These are phyloP conservation scores for Gnaphalium uliginosum DNA, from an alignment of 129 eudicot genomes.

Conservation along the genomic window DNA sequence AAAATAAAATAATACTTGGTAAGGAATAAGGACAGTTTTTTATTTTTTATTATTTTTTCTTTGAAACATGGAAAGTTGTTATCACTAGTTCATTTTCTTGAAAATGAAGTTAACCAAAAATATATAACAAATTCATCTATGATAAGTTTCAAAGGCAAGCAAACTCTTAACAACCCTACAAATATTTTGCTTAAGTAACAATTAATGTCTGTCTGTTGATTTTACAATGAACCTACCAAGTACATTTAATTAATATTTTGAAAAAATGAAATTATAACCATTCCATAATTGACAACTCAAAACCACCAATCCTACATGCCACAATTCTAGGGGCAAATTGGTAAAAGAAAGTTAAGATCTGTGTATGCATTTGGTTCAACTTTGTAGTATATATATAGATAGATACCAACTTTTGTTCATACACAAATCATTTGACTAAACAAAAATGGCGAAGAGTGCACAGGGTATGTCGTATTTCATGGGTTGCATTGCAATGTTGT, in stretches of 20 bases:
- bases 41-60: background rate
- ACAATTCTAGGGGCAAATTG: constrained; percentile 31
- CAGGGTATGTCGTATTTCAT: constrained; percentile 31
- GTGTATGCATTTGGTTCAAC: constrained; percentile 21
- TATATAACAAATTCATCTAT: constrained; percentile 14
- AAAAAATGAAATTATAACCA: constrained; percentile 16
- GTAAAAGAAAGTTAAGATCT: constrained; percentile 27
- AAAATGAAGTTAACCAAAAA: constrained; percentile 17
- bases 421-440: constrained; percentile 18
- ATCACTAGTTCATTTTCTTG: background rate
- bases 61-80: background rate
- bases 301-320: constrained; percentile 3
- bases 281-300: constrained; percentile 20
- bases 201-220: constrained; percentile 10
- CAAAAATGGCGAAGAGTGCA: constrained; percentile 40
- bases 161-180: constrained; percentile 15
- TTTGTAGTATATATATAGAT: constrained; percentile 16
- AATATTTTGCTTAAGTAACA: constrained; percentile 38
- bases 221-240: constrained; percentile 16
- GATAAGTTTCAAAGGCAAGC: constrained; percentile 48
- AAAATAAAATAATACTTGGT: background rate
- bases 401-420: background rate
- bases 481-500: constrained; percentile 22
- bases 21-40: background rate
- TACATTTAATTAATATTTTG: constrained; percentile 6